phyloP scores from a whole-genome alignment of 116 monocot genomes.

The Posidonia oceanica region DNA sequence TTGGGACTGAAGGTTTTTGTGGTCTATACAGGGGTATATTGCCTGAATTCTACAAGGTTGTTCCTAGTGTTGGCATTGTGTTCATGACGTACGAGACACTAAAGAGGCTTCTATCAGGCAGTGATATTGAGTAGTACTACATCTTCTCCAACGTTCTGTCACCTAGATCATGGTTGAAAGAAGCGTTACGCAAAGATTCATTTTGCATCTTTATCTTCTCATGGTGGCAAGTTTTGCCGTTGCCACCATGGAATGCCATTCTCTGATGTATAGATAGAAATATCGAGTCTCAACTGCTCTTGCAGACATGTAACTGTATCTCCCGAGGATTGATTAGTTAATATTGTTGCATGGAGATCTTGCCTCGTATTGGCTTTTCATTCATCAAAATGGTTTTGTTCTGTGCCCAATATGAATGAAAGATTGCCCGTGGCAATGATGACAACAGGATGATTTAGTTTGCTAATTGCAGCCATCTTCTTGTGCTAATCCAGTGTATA shows the following conservation, averaged over 20 bases:
- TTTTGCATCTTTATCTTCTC: not conserved
- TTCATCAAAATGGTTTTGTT: not conserved
- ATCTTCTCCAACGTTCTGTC: not conserved
- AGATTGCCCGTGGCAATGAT: too few species aligned
- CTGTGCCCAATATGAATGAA: too few species aligned
- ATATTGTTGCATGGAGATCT: not conserved
- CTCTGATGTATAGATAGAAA: constrained; percentile 2
- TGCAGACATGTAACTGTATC: not conserved
- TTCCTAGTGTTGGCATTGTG: constrained; percentile 80
- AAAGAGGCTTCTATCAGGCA: constrained; percentile 35
- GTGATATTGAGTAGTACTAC: constrained; percentile 4
- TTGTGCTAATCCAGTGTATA: too few species aligned
- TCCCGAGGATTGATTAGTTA: too few species aligned
- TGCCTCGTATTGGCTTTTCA: not conserved
- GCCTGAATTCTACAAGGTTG: constrained; percentile 93
- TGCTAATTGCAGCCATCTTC: too few species aligned
- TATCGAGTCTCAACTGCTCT: not conserved
- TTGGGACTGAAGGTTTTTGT: constrained; percentile 55
- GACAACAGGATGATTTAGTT: too few species aligned
- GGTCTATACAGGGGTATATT: constrained; percentile 90
- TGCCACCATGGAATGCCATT: constrained; percentile 11
- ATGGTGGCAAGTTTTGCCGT: constrained; percentile 31
- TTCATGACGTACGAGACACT: constrained; percentile 86
- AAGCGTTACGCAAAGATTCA: not conserved
- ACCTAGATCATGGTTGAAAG: not conserved